These are phyloP conservation scores for Phytophthora aleatoria DNA, from an alignment of 352 stramenopile genomes.

Conservation along the genomic window DNA sequence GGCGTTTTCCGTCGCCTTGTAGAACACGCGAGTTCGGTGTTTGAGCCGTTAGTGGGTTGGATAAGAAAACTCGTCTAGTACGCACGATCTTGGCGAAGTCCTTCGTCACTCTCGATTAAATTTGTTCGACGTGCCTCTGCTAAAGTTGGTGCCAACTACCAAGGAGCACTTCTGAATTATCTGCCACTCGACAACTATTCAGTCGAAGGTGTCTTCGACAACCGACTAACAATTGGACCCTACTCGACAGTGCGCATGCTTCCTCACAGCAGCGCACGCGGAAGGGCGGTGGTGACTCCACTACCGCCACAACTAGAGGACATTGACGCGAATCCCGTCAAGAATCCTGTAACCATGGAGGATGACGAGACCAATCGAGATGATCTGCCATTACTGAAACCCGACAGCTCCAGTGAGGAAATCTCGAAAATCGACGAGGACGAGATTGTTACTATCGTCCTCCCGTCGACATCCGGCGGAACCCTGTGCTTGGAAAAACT, in stretches of 20 bases:
- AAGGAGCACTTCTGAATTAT: conserved; percentile 16
- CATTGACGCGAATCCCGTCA: neutral
- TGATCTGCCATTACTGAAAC: conserved; percentile 21
- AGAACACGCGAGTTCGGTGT: neutral
- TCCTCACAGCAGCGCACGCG: conserved; percentile 19
- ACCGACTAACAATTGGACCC: conserved; percentile 11
- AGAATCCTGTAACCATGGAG: neutral
- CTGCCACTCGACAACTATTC: conserved; percentile 1
- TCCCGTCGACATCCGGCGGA: conserved; percentile 4
- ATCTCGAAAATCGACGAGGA: conserved; percentile 13
- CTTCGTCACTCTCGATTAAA: neutral
- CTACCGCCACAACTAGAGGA: conserved; percentile 14
- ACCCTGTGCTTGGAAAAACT: conserved; percentile 22
- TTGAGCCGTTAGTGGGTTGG: conserved; percentile 6
- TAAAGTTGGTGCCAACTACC: conserved; percentile 7
- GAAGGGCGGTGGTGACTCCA: conserved; percentile 14
- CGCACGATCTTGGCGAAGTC: conserved; percentile 2
- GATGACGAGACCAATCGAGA: conserved; percentile 11
- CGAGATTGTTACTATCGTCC: conserved; percentile 9
- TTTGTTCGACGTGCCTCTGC: neutral
- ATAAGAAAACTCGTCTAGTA: neutral
- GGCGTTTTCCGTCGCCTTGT: conserved; percentile 7
- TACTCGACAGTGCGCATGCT: conserved; percentile 19
- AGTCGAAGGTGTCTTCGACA: conserved; percentile 19
- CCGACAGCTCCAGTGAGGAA: neutral